Base-by-base conservation (phyloP, 2,329 filamentous ascomycete genomes). In the Xylaria digitata region DNA sequence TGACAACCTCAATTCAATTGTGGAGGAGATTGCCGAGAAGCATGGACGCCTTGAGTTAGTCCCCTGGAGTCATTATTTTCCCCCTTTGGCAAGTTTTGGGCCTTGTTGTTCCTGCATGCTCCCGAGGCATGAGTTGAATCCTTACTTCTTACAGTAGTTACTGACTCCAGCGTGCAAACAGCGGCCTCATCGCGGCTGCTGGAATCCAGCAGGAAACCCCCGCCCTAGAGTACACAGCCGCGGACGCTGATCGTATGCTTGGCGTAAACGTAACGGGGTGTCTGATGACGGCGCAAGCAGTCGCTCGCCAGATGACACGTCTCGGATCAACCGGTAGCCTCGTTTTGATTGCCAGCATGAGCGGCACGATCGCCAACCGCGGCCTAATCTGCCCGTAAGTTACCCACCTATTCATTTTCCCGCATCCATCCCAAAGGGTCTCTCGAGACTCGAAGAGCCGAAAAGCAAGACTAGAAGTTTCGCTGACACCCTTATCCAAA, bases 251-350 rank as follows among this genome's bases (percentile, higher is more conserved):
- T 77, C 87, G 89, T 79, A 92, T 97, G 83, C 85, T 97, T 79
- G 87, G 91, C 74, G 90, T 95, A 75, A 96, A 97, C 80, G 85
- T 97, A 73, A 96, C 89, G n/a, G 94, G 94, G 13, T 89, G 86
- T 32, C 92, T 93, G 81, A 88, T 94, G 86, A 96, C 93, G 34
- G 93, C 93, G 30, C 92, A 95, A 82, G 93, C 93, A 21, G 92
- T 93, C n/a, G 94, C 94, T 40, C 86, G 90, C 62, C 91, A 96
- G 77, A 89, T 92, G 85, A 81, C 89, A 23, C 83, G 84, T 57
- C 82, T 87, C 32, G 84, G 86, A 64, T 82, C 80, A 30, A 80
- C 82, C 6, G 89, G 89, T 0, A 90, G 87, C 75, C 86, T 92
- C 66, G 86, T 87, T 15, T 79, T 92, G 74, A 89, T 92, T 75